Evolutionary conservation across 2,329 filamentous ascomycete species (phyloP).

Genomic region (Fusarium poae): DNA sequence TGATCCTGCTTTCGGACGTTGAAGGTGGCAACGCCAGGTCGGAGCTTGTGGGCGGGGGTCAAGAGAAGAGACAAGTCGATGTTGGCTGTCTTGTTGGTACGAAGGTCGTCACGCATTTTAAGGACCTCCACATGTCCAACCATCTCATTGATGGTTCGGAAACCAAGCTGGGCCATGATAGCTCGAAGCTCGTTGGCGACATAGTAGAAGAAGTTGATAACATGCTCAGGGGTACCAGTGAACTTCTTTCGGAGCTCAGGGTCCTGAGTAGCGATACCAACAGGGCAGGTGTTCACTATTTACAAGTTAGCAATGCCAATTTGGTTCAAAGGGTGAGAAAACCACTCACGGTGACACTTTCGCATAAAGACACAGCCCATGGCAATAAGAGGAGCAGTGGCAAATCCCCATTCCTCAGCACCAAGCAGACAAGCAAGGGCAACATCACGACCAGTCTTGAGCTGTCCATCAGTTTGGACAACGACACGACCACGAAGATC

Average conservation of each 20-base stretch:
- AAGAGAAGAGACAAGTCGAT: constrained; percentile 93
- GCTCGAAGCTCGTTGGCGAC: constrained; percentile 94
- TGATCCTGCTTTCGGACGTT: constrained; percentile 99
- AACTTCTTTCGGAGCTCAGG: constrained; percentile 96
- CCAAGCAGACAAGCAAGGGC: constrained; percentile 94
- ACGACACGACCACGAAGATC: constrained; percentile 95
- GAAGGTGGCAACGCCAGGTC: constrained; percentile 94
- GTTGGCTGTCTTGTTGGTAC: constrained; percentile 89
- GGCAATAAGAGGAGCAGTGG: constrained; percentile 92
- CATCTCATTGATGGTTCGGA: constrained; percentile 98
- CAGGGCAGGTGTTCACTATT: constrained; percentile 79
- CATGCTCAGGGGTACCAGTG: constrained; percentile 90
- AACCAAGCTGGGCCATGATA: constrained; percentile 96
- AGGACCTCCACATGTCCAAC: constrained; percentile 91
- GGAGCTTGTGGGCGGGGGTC: constrained; percentile 94
- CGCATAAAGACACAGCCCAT: constrained; percentile 98
- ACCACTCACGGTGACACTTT: constrained; percentile 68
- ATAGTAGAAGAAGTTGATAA: constrained; percentile 99
- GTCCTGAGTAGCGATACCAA: constrained; percentile 95
- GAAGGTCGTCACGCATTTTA: constrained; percentile 87
- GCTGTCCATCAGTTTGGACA: constrained; percentile 95
- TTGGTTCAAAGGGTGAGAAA: no score
- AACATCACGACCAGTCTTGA: constrained; percentile 92
- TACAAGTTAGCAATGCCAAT: no score
- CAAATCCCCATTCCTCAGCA: constrained; percentile 98